Evolutionary conservation across 2,329 filamentous ascomycete genomes (phyloP), one percentile per base, ranked within the genome.

Genomic region (Talaromyces sp.): DNA sequence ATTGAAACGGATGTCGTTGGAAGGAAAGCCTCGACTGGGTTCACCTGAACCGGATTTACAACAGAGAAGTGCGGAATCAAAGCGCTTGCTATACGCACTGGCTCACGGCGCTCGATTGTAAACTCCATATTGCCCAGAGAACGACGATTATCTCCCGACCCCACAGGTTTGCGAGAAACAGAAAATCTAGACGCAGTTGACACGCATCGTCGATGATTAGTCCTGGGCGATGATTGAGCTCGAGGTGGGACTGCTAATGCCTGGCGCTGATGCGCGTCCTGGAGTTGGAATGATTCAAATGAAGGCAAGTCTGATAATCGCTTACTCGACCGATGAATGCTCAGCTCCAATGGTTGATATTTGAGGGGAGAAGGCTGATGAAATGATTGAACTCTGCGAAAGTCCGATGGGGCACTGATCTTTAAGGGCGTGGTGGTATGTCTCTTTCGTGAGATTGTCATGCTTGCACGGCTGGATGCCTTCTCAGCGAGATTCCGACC

Each of bases 281-380:
- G 66, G 14, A 75, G 54, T n/a, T 67, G 66, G 42, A 75, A 72
- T 2, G 64, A 48, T 16, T 72, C 70, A 54, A 80, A 80, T 20
- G 66, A 66, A 17, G 77, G 77, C 27, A 80, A 66, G 51, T 76
- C 70, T 24, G 77, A 75, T 13, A 79, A 62, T 51, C 69, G 67
- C 60, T 77, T 75, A 35, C 70, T 70, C n/a, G 73, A 69, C 47
- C 69, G 62, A 60, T 78, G 72, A 48, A 80, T 78, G 59, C 71
- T 79, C 42, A 80, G 65, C 61, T 79, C 71, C n/a, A 80, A 65
- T 3, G 76, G 77, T 30, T 70, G 64, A 57, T 73, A 78, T 13
- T 58, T 30, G 9, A 13, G 8, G 17, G 58, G 24, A 10, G 51
- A 49, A 16, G 53, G 37, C 22, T 60, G 14, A 16, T 63, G 62